Evolutionary conservation across 78 protist species (phyloP), one percentile per base, ranked within the genome.

Genomic region (Dictyostelium capitatum): DNA sequence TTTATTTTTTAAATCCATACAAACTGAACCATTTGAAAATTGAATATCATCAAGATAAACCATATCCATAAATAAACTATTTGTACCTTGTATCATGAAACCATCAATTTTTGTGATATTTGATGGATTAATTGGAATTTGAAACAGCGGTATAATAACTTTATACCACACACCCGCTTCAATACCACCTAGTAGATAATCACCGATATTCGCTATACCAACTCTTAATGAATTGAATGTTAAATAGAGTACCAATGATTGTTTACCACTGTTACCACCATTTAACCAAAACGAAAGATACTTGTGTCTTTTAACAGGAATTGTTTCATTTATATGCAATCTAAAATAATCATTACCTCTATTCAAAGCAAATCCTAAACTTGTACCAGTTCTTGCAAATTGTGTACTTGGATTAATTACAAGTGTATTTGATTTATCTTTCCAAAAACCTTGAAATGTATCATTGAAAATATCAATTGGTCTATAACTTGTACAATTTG

Each of bases 231-330:
- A 46, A 46, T 73, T 46, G n/a, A 43, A 46, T 2, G 79, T 73
- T 46, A 46, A 9, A 11, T 73, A 73, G 6, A 77, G 47, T 47
- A 37, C 67, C 7, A 87, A 41, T 28, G 70, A 64, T 53, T 50
- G 84, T 62, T 77, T 64, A 17, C 59, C 85, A 19, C 32, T 19
- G 11, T 15, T 30, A 41, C 81, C 93, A 64, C 84, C 84, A 65
- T 74, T 77, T 17, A 87, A 57, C 93, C 93, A 87, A 57, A 87
- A 87, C 0, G 85, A 47, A 5, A 87, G 30, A 32, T 51, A 87
- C 14, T 87, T 87, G 56, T 77, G 82, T 50, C 73, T 23, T 41
- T n/a, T 37, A 20, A 62, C 50, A 12, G 48, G 79, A 4, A 87
- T 47, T 51, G 78, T 32, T 64, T 59, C 54, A n/a, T 74, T 77